A percentile compares a stretch with the other conserved stretches of the same genome.
These are phyloP conservation scores for Xylaria sp. DNA, from an alignment of 495 filamentous ascomycete genomes.

Conservation along the genomic window DNA sequence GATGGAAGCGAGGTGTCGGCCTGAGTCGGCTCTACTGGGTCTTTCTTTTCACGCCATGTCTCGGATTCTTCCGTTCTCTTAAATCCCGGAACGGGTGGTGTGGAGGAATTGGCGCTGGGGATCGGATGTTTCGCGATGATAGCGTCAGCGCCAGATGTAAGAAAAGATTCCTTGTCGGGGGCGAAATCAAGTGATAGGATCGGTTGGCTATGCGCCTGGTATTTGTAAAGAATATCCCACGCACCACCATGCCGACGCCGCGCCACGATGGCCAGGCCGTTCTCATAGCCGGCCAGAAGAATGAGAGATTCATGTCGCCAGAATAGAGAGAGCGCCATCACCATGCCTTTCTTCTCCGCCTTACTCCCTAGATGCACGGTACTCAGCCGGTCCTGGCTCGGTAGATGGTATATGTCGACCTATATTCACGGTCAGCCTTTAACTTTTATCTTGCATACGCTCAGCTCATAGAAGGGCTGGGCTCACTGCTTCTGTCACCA, in stretches of 20 bases:
- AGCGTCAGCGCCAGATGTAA: conserved; percentile 84
- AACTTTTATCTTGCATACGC: not conserved
- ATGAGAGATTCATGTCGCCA: conserved; percentile 48
- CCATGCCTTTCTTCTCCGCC: conserved; percentile 77
- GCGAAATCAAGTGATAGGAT: conserved; percentile 78
- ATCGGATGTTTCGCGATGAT: conserved; percentile 60
- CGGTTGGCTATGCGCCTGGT: conserved; percentile 79
- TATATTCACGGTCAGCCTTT: conserved; percentile 38
- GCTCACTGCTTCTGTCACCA: conserved; percentile 74
- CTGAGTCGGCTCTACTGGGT: not conserved
- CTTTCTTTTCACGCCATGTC: conserved; percentile 8
- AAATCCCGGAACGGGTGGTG: conserved; percentile 19
- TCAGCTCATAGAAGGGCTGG: not conserved
- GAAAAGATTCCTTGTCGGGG: conserved; percentile 65
- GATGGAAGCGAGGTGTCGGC: conserved; percentile 38
- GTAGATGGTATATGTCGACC: conserved; percentile 88
- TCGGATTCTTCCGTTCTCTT: not conserved
- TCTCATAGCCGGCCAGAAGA: conserved; percentile 84
- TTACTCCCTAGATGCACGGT: conserved; percentile 65
- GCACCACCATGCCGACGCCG: conserved; percentile 41
- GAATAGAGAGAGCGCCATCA: conserved; percentile 81
- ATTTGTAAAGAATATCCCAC: conserved; percentile 71
- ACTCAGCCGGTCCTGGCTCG: conserved; percentile 69
- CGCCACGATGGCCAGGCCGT: conserved; percentile 71
- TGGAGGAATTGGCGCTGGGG: conserved; percentile 36